phyloP scores from a whole-genome alignment of 495 filamentous ascomycete species.

The Penicillium alfredii region DNA sequence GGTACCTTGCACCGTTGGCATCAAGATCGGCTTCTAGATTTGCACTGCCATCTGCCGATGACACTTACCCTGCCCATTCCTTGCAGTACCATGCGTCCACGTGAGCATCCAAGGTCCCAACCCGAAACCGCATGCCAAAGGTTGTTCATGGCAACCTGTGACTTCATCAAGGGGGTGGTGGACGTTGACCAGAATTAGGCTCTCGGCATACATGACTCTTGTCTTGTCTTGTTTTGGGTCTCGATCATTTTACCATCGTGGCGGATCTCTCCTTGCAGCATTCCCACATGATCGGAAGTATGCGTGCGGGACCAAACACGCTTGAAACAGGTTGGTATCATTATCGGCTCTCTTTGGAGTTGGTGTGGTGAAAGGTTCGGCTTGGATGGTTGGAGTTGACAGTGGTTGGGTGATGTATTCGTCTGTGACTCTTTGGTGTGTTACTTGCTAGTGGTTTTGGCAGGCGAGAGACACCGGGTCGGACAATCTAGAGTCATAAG shows the following conservation, averaged over 20 bases:
- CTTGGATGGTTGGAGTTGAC: too few relatives aligned
- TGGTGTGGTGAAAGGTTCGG: too few relatives aligned
- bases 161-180: constrained; percentile 8
- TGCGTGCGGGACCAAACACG: too few relatives aligned
- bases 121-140: constrained; percentile 4
- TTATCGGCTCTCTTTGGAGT: too few relatives aligned
- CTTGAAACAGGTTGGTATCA: too few relatives aligned
- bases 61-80: too few relatives aligned
- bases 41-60: constrained; percentile 12
- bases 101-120: constrained; percentile 11
- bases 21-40: constrained; percentile 42
- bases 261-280: constrained; percentile 18
- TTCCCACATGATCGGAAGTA: constrained; percentile 11
- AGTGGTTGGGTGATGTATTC: too few relatives aligned
- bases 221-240: constrained; percentile 1
- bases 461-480: too few relatives aligned
- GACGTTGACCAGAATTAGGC: constrained; percentile 4
- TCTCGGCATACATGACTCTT: constrained; percentile 12
- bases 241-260: constrained; percentile 9
- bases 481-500: too few relatives aligned
- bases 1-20: constrained; percentile 53
- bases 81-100: constrained; percentile 14
- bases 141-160: constrained; percentile 15
- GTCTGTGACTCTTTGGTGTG: too few relatives aligned
- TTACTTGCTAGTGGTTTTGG: too few relatives aligned